Evolutionary conservation across 1,284 basidiomycete species (phyloP).

Genomic region (Ganoderma lucidum): DNA sequence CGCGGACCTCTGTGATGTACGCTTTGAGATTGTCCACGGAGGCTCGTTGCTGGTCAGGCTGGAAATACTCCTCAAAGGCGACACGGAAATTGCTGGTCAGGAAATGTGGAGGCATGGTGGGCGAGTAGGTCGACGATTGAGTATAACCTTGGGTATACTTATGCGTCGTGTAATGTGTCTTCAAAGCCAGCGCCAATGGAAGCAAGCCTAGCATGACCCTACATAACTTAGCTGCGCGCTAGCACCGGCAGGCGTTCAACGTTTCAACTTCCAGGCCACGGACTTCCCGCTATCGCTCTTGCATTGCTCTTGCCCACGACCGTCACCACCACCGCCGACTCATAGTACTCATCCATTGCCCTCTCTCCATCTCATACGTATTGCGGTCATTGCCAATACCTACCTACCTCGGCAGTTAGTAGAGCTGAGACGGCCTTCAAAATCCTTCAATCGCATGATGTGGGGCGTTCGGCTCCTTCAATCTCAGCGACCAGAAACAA

Average conservation of each 20-base stretch:
- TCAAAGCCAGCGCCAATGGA: neutral
- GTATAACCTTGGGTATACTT: neutral
- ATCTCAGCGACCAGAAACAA: conserved; percentile 2
- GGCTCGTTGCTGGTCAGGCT: conserved; percentile 30
- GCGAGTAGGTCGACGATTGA: neutral
- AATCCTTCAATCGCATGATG: neutral
- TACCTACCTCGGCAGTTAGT: too few relatives aligned
- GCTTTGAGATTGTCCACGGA: conserved; percentile 32
- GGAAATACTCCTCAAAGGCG: conserved; percentile 34
- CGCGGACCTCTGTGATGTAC: conserved; percentile 36
- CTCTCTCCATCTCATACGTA: too few relatives aligned
- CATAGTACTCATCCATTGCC: too few relatives aligned
- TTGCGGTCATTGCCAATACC: too few relatives aligned
- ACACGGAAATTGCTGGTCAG: conserved; percentile 36
- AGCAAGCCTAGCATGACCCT: neutral
- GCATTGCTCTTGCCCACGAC: too few relatives aligned
- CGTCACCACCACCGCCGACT: too few relatives aligned
- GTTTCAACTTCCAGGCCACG: neutral
- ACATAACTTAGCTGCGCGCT: too few relatives aligned
- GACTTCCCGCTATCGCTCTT: too few relatives aligned
- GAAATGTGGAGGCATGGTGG: conserved; percentile 30
- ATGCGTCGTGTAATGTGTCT: neutral
- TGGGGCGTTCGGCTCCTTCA: neutral
- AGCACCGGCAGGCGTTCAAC: too few relatives aligned
- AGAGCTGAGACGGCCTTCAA: too few relatives aligned